Percentiles rank a stretch among this genome's conserved stretches.
phyloP scores from a whole-genome alignment of 257 asterid species.

The Solanum appendiculatum region DNA sequence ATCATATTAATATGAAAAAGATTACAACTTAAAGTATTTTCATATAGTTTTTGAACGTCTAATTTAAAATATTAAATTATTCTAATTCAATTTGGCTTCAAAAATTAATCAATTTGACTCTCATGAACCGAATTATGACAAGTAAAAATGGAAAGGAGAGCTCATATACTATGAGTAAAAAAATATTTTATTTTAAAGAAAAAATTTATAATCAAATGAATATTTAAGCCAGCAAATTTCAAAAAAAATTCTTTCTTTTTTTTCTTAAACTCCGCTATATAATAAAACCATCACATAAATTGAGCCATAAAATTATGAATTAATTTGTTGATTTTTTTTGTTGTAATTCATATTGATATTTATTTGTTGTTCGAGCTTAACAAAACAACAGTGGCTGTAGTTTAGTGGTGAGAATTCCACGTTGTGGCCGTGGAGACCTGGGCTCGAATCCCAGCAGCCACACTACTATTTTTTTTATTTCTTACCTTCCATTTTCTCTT shows the following conservation, averaged over 20 bases:
- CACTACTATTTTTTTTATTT: background rate
- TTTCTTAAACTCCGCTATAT: background rate
- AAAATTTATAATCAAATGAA: background rate
- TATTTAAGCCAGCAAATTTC: background rate
- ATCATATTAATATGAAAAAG: background rate
- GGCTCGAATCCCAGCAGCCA: constrained; percentile 99
- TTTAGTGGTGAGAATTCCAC: constrained; percentile 59
- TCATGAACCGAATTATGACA: background rate
- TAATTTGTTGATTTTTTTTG: background rate
- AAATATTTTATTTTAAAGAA: no score
- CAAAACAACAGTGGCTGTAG: background rate
- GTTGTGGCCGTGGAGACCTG: constrained; percentile 99
- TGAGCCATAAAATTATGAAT: background rate
- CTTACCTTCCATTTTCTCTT: background rate
- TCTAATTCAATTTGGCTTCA: background rate
- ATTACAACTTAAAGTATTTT: background rate
- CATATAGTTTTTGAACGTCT: background rate
- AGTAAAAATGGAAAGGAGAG: background rate
- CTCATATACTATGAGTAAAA: background rate
- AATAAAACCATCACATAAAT: background rate
- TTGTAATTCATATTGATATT: background rate
- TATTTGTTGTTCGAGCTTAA: background rate
- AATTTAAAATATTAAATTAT: background rate
- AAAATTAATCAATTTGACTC: background rate
- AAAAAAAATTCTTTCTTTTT: background rate